Conservation (phyloP, 345 rosid genomes). For the Brassica juncea region DNA sequence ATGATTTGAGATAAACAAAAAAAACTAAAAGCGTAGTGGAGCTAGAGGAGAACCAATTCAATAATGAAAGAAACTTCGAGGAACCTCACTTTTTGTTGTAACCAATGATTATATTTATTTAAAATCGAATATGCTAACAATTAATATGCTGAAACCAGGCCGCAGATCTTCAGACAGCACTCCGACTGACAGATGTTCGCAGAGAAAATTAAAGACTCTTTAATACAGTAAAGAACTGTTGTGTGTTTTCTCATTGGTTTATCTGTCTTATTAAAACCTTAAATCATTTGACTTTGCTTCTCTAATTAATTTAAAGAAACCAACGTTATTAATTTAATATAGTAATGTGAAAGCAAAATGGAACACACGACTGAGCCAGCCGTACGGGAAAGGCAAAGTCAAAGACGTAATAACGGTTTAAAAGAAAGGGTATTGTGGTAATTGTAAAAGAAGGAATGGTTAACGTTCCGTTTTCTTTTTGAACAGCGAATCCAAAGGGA, state of each 20-base stretch:
- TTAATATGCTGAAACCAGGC: constrained; percentile 1
- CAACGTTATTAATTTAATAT: background rate
- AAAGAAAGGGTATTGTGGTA: background rate
- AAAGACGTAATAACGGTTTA: constrained; percentile 25
- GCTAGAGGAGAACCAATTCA: background rate
- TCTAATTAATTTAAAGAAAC: background rate
- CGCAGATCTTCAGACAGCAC: constrained; percentile 22
- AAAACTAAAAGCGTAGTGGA: constrained; percentile 18
- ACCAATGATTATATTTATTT: background rate
- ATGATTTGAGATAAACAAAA: background rate
- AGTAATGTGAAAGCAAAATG: background rate
- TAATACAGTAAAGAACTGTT: background rate
- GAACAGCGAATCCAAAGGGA: constrained; percentile 18
- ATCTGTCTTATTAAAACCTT: background rate
- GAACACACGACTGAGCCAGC: constrained; percentile 25
- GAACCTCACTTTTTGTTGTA: constrained; percentile 19
- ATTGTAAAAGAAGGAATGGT: background rate
- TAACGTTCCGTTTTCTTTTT: constrained; percentile 29
- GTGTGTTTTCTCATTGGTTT: background rate
- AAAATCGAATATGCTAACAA: background rate
- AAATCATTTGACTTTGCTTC: constrained; percentile 19
- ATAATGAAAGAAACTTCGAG: constrained; percentile 35
- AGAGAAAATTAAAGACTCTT: background rate
- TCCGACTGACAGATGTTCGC: constrained; percentile 22
- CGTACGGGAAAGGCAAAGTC: constrained; percentile 29